These are phyloP conservation scores for Zalaria sp. DNA, from an alignment of 2,329 filamentous ascomycete species.

Conservation along the genomic window DNA sequence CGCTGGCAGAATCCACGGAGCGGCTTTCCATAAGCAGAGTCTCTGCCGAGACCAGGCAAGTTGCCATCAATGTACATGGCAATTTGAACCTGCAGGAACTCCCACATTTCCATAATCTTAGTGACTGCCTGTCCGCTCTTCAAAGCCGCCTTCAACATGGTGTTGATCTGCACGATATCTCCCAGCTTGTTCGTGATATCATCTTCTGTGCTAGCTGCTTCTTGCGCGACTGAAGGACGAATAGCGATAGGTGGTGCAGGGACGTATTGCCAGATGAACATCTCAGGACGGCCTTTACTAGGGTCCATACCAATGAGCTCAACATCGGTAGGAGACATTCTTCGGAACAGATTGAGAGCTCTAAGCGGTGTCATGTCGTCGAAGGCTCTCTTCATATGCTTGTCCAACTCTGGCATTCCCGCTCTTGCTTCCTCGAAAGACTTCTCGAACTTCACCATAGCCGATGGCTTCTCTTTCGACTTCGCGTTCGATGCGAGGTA, in stretches of 20 bases:
- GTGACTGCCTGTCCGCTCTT: slow-evolving; percentile 71
- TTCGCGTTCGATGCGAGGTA: slow-evolving; percentile 81
- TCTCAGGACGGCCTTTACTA: slow-evolving; percentile 67
- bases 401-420: slow-evolving; percentile 70
- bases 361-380: slow-evolving; percentile 86
- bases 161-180: slow-evolving; percentile 87
- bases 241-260: slow-evolving; percentile 91
- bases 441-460: slow-evolving; percentile 72
- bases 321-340: slow-evolving; percentile 72
- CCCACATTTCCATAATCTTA: slow-evolving; percentile 96
- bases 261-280: slow-evolving; percentile 95
- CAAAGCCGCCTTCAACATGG: slow-evolving; percentile 69
- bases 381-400: slow-evolving; percentile 80
- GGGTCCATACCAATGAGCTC: slow-evolving; percentile 84
- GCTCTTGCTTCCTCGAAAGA: slow-evolving; percentile 72
- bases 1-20: slow-evolving; percentile 91
- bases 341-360: slow-evolving; percentile 82
- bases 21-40: slow-evolving; percentile 72
- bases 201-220: slow-evolving; percentile 86
- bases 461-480: slow-evolving; percentile 68
- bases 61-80: slow-evolving; percentile 98
- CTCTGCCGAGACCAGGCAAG: slow-evolving; percentile 70
- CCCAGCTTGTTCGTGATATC: slow-evolving; percentile 94
- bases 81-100: slow-evolving; percentile 87
- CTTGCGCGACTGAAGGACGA: slow-evolving; percentile 83